Conservation (phyloP, 306 rosid genomes). For the Glycine latifolia region DNA sequence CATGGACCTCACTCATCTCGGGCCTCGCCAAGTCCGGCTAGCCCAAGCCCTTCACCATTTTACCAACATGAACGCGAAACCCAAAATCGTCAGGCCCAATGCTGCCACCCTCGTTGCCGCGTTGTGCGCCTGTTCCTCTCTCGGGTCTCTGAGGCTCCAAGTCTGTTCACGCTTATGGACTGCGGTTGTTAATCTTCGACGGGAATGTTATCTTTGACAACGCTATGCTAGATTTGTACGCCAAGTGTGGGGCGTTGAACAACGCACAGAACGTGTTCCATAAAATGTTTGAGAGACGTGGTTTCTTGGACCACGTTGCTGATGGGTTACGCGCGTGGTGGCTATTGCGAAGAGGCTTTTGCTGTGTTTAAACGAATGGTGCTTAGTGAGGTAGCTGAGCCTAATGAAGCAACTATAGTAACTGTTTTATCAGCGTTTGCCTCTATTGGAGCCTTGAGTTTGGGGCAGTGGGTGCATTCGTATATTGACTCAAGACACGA, state of each 20-base stretch:
- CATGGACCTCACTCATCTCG: constrained; percentile 76
- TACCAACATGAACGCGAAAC: constrained; percentile 59
- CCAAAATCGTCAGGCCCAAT: constrained; percentile 63
- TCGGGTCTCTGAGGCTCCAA: constrained; percentile 61
- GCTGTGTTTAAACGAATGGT: constrained; percentile 67
- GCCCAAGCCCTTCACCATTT: constrained; percentile 66
- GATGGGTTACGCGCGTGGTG: constrained; percentile 72
- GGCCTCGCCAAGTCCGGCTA: constrained; percentile 76
- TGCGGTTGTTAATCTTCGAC: constrained; percentile 51
- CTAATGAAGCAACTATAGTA: constrained; percentile 75
- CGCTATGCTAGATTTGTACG: constrained; percentile 63
- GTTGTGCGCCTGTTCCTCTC: constrained; percentile 71
- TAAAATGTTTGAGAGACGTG: constrained; percentile 69
- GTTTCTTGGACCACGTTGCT: constrained; percentile 81
- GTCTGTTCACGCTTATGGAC: constrained; percentile 65
- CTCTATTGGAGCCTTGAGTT: constrained; percentile 65
- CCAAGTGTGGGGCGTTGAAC: constrained; percentile 61
- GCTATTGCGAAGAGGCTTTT: constrained; percentile 66
- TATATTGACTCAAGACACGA: constrained; percentile 56
- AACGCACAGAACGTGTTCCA: constrained; percentile 63
- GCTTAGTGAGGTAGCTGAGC: constrained; percentile 52
- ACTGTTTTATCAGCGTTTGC: constrained; percentile 74
- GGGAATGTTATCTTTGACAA: constrained; percentile 59
- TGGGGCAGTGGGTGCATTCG: constrained; percentile 79
- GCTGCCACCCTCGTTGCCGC: constrained; percentile 67